A percentile compares a stretch with the other conserved stretches of the same genome.
phyloP scores from a whole-genome alignment of 495 filamentous ascomycete genomes.

The Cudoniella acicularis region DNA sequence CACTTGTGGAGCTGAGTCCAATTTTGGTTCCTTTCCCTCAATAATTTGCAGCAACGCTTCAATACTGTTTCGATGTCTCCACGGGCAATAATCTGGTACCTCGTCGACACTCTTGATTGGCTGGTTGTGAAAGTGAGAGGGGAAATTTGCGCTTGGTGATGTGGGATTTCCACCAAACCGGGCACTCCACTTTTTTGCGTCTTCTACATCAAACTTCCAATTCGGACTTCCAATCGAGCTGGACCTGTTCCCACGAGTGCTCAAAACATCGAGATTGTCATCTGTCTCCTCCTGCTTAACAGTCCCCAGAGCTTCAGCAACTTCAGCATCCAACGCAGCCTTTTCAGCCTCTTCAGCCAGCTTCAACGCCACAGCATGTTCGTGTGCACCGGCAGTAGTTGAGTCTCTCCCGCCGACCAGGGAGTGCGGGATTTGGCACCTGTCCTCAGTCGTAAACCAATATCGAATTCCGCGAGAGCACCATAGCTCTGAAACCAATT shows the following conservation, averaged over 20 bases:
- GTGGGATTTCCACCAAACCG: too few relatives aligned
- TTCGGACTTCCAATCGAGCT: too few relatives aligned
- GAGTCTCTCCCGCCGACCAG: constrained; percentile 15
- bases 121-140: too few relatives aligned
- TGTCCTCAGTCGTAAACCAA: constrained; percentile 32
- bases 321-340: too few relatives aligned
- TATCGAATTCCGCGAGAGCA: constrained; percentile 43
- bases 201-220: too few relatives aligned
- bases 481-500: constrained; percentile 43
- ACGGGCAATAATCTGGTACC: constrained; percentile 38
- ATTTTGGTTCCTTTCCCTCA: constrained; percentile 31
- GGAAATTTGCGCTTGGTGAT: too few relatives aligned
- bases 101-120: constrained; percentile 21
- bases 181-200: too few relatives aligned
- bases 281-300: too few relatives aligned
- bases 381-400: not conserved
- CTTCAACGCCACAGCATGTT: too few relatives aligned
- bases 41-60: constrained; percentile 42
- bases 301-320: constrained; percentile 20
- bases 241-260: too few relatives aligned
- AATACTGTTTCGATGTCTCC: constrained; percentile 46
- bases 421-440: constrained; percentile 26
- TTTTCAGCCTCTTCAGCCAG: too few relatives aligned
- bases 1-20: constrained; percentile 51
- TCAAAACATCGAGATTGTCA: too few relatives aligned